Base-by-base conservation (phyloP, 495 filamentous ascomycete species). In the Aspergillus diversus region DNA sequence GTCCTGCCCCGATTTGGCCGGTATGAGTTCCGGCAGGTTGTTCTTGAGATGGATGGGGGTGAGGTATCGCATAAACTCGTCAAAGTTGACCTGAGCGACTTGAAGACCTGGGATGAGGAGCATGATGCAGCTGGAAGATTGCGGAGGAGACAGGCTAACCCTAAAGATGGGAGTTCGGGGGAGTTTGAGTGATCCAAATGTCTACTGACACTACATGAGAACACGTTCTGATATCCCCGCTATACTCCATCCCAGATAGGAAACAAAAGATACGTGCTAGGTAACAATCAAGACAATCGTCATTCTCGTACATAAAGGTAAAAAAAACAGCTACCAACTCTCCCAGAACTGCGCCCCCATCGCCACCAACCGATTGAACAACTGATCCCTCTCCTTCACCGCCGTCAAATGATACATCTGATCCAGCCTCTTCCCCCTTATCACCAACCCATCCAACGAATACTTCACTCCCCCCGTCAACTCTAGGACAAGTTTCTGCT, bases 341-440 rank as follows among this genome's bases (percentile, higher is more conserved):
- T 93, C 90, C 92, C 92, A 96, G 78, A 91, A 91, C 83, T 97
- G 92, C 49, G 84, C 86, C 33, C 90, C 91, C 68, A 96, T 90
- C 3, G 91, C 88, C 57, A 95, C 75, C 61, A 97, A 67, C 21
- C 93, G 84, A 77, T 97, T 96, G 69, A 96, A 96, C 57, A 97
- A 69, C 78, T 95, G 89, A 71, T 96, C 90, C 53, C 93, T 71
- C 72, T 89, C 70, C 64, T 82, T 83, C 73, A 94, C 82, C 4
- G 92, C 92, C 16, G 89, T 96, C 2, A 97, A 58, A 59, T 83
- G 83, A 59, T 78, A 87, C 55, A 65, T 74, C 37, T 86, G 75
- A 72, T 69, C 57, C 76, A 80, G 49, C 87, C 86, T 16, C 77
- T 70, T 13, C 8, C 37, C 37, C 37, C 37, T 39, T 68, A 96